These are phyloP conservation scores for Tephrocybe sp. DNA, from an alignment of 768 basidiomycete genomes.

Conservation along the genomic window DNA sequence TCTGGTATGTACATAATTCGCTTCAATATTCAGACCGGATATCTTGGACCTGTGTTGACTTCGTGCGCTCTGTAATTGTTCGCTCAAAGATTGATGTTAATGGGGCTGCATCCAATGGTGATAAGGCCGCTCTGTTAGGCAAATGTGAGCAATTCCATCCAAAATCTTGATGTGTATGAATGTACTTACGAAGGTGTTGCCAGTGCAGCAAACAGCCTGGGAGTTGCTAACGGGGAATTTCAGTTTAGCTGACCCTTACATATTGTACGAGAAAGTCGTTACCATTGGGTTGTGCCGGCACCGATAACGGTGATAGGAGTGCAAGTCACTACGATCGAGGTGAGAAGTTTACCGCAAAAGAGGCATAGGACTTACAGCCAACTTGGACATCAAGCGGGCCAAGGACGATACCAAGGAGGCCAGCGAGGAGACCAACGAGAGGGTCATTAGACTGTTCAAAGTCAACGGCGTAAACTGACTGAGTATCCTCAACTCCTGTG, in stretches of 20 bases:
- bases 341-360: not conserved
- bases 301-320: not conserved
- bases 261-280: not conserved
- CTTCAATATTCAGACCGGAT: no score
- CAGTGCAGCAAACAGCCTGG: conserved; percentile 20
- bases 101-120: conserved; percentile 17
- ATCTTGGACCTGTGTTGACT: not conserved
- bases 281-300: conserved; percentile 2
- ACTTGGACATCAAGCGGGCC: not conserved
- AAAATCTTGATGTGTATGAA: not conserved
- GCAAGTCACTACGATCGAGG: not conserved
- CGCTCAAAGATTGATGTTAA: conserved; percentile 14
- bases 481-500: not conserved
- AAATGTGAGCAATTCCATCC: not conserved
- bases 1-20: no score
- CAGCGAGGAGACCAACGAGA: conserved; percentile 1
- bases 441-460: conserved; percentile 2
- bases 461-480: not conserved
- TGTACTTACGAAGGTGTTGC: conserved; percentile 19
- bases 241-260: not conserved
- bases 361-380: not conserved
- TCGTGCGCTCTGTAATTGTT: not conserved
- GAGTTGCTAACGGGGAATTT: conserved; percentile 2
- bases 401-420: conserved; percentile 10
- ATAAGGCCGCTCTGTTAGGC: conserved; percentile 13